Percentiles rank a stretch among this genome's conserved stretches.
Conservation (phyloP, 805 yeast genomes). For the Zygosaccharomyces bisporus region DNA sequence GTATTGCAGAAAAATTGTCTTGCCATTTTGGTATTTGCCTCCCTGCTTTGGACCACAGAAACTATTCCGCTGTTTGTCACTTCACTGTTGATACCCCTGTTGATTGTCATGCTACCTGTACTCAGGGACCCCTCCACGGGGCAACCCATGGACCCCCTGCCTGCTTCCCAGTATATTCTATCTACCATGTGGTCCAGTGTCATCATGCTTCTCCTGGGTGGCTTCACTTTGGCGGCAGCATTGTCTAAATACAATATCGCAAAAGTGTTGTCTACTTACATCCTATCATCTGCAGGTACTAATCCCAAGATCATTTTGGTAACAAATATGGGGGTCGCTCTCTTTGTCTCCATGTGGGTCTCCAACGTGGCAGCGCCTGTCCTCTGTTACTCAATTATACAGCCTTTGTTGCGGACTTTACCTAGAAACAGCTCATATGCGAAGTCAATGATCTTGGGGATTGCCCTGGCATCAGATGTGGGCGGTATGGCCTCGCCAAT, state of each 20-base stretch:
- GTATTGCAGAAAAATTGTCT: constrained; percentile 72
- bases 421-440: constrained; percentile 76
- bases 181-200: constrained; percentile 94
- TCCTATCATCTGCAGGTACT: constrained; percentile 80
- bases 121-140: constrained; percentile 50
- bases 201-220: constrained; percentile 84
- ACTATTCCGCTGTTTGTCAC: constrained; percentile 90
- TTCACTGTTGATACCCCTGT: constrained; percentile 74
- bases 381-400: constrained; percentile 82
- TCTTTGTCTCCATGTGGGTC: constrained; percentile 90
- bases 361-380: constrained; percentile 98
- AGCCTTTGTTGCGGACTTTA: constrained; percentile 79
- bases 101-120: constrained; percentile 70
- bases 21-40: constrained; percentile 76
- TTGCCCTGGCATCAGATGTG: constrained; percentile 86
- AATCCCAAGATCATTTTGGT: constrained; percentile 73
- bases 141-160: constrained; percentile 54
- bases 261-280: constrained; percentile 74
- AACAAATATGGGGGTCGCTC: constrained; percentile 80
- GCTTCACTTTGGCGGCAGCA: constrained; percentile 93
- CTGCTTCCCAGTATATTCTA: constrained; percentile 66
- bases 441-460: constrained; percentile 81
- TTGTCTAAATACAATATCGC: constrained; percentile 88
- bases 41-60: constrained; percentile 85
- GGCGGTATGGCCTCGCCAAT: constrained; percentile 99